A percentile compares a stretch with the other conserved stretches of the same genome.
Evolutionary conservation across 225 moss, liverwort and hornwort genomes (phyloP).

Genomic region (Asterella californica): DNA sequence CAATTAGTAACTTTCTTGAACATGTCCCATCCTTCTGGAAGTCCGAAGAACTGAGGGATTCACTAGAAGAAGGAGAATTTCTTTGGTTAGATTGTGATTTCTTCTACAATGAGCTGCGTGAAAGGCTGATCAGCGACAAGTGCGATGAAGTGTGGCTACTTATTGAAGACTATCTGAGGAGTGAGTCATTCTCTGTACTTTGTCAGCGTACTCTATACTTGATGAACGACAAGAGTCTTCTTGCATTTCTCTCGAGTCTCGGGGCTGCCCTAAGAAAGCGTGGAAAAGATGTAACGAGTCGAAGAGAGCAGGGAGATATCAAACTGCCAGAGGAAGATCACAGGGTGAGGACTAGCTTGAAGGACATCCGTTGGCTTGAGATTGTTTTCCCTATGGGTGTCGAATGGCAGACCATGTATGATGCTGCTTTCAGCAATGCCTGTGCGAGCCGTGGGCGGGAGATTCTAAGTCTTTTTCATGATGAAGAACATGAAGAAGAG

Average conservation of each 20-base stretch:
- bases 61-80: conserved; percentile 53
- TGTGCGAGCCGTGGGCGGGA: conserved; percentile 60
- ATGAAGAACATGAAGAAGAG: conserved; percentile 69
- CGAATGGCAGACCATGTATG: conserved; percentile 60
- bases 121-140: conserved; percentile 40
- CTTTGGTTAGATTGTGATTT: conserved; percentile 58
- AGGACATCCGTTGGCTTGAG: conserved; percentile 49
- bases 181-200: conserved; percentile 48
- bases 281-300: conserved; percentile 19
- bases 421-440: conserved; percentile 61
- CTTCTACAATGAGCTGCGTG: conserved; percentile 57
- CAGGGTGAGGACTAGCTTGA: background rate
- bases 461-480: conserved; percentile 51
- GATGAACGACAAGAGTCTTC: conserved; percentile 53
- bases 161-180: conserved; percentile 51
- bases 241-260: conserved; percentile 61
- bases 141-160: conserved; percentile 45
- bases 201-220: conserved; percentile 75
- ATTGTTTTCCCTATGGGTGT: conserved; percentile 45
- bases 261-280: conserved; percentile 34
- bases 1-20: conserved; percentile 70
- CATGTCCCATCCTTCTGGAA: conserved; percentile 77
- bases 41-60: conserved; percentile 68
- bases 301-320: conserved; percentile 5
- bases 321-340: background rate